Conservation (phyloP, 306 rosid species). For the Arachis stenosperma region DNA sequence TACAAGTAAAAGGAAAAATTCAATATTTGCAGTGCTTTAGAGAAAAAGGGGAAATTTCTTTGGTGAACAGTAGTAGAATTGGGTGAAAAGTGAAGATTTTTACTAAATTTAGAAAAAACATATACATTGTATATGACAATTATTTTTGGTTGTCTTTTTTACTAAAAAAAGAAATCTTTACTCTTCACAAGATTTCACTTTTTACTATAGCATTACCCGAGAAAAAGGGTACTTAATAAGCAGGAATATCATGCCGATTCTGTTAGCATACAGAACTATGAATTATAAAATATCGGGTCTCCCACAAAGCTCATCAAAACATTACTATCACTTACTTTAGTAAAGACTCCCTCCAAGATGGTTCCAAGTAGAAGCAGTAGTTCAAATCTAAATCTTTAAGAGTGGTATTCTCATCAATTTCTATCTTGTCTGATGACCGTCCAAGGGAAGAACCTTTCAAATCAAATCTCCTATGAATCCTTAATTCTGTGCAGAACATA, state of each 20-base stretch:
- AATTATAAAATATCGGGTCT: not conserved
- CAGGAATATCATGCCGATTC: slow-evolving; percentile 26
- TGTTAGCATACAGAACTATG: not conserved
- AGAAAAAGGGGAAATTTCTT: not conserved
- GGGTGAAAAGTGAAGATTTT: too few species aligned
- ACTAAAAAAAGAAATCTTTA: too few species aligned
- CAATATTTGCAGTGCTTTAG: slow-evolving; percentile 1
- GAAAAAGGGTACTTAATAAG: not conserved
- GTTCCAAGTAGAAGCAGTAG: slow-evolving; percentile 85
- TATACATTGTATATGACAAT: too few species aligned
- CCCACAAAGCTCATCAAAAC: not conserved
- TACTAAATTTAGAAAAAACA: too few species aligned
- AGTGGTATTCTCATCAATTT: slow-evolving; percentile 89
- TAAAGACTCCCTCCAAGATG: slow-evolving; percentile 86
- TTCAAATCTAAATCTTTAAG: slow-evolving; percentile 88
- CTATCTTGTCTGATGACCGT: slow-evolving; percentile 88
- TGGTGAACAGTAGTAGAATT: too few species aligned
- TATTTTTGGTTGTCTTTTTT: too few species aligned
- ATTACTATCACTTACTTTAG: slow-evolving; percentile 56
- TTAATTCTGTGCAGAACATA: slow-evolving; percentile 92
- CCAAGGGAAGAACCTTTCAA: slow-evolving; percentile 93
- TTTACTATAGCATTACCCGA: too few species aligned
- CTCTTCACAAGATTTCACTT: too few species aligned
- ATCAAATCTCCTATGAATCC: slow-evolving; percentile 90
- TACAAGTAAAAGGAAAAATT: slow-evolving; percentile 20